phyloP scores from a whole-genome alignment of 2,329 filamentous ascomycete species.

The Ascochyta clinopodiicola region DNA sequence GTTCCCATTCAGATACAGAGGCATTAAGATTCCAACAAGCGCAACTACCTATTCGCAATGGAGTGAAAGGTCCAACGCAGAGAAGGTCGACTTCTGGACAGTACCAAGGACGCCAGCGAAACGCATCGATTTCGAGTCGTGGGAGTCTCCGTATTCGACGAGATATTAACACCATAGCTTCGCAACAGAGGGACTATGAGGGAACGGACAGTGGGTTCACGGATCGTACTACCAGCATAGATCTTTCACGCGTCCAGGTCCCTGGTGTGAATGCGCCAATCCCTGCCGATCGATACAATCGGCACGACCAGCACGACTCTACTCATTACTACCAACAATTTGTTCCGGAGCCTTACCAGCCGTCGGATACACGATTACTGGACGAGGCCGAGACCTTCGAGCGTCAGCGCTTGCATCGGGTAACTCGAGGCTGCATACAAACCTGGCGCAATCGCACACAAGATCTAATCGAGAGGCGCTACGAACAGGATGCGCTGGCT shows the following conservation, averaged over 20 bases:
- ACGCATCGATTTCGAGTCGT: conserved; percentile 45
- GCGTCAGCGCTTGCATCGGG: conserved; percentile 35
- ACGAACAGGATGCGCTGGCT: conserved; percentile 45
- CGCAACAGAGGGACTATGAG: conserved; percentile 28
- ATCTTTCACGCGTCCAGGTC: conserved; percentile 40
- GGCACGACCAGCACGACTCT: conserved; percentile 12
- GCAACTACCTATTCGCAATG: conserved; percentile 36
- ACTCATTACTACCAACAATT: conserved; percentile 28
- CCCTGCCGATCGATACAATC: conserved; percentile 21
- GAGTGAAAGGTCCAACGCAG: conserved; percentile 29
- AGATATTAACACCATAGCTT: conserved; percentile 17
- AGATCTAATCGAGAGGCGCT: conserved; percentile 32
- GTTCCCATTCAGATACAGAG: conserved; percentile 38
- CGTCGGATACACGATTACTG: conserved; percentile 58
- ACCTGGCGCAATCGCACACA: conserved; percentile 57
- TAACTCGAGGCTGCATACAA: conserved; percentile 45
- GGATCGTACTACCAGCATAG: conserved; percentile 37
- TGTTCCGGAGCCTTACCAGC: conserved; percentile 52
- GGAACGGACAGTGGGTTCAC: conserved; percentile 40
- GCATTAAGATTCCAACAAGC: conserved; percentile 29
- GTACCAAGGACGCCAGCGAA: conserved; percentile 28
- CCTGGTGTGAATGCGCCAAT: conserved; percentile 48
- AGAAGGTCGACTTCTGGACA: conserved; percentile 30
- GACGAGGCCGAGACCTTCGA: conserved; percentile 57
- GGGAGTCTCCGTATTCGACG: conserved; percentile 45